Evolutionary conservation across 2,329 filamentous ascomycete species (phyloP).

Genomic region (Cladophialophora immunda): DNA sequence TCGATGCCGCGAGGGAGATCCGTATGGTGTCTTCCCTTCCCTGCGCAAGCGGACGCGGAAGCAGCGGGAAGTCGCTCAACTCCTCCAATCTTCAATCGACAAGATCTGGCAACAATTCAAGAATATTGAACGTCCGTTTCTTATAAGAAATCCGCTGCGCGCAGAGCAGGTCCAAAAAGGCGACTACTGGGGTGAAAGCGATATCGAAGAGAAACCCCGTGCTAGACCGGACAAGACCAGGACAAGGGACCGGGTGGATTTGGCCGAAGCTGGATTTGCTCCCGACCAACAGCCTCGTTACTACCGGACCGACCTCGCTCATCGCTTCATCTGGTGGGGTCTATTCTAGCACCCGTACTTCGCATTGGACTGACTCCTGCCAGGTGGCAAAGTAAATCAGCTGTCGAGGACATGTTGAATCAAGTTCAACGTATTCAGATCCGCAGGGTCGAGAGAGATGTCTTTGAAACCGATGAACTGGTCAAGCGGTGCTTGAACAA

Average conservation of each 20-base stretch:
- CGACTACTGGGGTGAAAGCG: slow-evolving; percentile 36
- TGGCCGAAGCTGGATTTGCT: slow-evolving; percentile 32
- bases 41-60: slow-evolving; percentile 26
- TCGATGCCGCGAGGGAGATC: slow-evolving; percentile 34
- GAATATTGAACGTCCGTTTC: slow-evolving; percentile 37
- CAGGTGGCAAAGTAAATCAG: slow-evolving; percentile 35
- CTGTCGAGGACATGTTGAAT: slow-evolving; percentile 31
- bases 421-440: slow-evolving; percentile 39
- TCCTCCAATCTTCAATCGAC: slow-evolving; percentile 34
- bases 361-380: neutral
- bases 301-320: slow-evolving; percentile 36
- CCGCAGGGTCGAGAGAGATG: slow-evolving; percentile 37
- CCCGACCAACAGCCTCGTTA: slow-evolving; percentile 32
- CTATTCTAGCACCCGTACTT: neutral
- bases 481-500: slow-evolving; percentile 31
- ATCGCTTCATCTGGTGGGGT: slow-evolving; percentile 37
- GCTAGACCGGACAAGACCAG: slow-evolving; percentile 19
- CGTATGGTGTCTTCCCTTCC: slow-evolving; percentile 32
- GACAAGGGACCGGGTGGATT: slow-evolving; percentile 30
- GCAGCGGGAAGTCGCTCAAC: slow-evolving; percentile 23
- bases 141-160: slow-evolving; percentile 30
- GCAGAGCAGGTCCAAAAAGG: slow-evolving; percentile 31
- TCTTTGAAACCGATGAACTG: slow-evolving; percentile 36
- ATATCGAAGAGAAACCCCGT: slow-evolving; percentile 30
- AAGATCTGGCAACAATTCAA: slow-evolving; percentile 38